Evolutionary conservation across 768 basidiomycete species (phyloP).

Genomic region (Hygrocybe punicea): DNA sequence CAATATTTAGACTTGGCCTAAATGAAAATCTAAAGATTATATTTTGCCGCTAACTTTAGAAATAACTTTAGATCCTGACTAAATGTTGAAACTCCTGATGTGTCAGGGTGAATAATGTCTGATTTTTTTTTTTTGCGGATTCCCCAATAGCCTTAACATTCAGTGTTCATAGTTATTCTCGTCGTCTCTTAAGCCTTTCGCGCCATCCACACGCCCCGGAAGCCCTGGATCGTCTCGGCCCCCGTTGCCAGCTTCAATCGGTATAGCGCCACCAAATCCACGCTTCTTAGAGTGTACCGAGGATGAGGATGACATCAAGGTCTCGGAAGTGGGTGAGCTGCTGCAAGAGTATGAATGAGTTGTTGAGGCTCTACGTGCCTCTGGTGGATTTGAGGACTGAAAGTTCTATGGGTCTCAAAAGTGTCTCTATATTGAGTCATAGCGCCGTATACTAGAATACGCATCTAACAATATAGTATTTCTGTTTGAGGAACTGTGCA

Average conservation of each 20-base stretch:
- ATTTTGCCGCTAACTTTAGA: too few species aligned
- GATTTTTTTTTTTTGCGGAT: neutral
- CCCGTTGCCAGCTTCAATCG: slow-evolving; percentile 37
- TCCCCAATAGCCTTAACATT: neutral
- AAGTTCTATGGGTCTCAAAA: too few species aligned
- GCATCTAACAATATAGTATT: too few species aligned
- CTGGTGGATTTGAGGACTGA: slow-evolving; percentile 54
- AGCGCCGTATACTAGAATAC: too few species aligned
- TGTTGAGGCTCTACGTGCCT: slow-evolving; percentile 60
- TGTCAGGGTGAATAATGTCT: slow-evolving; percentile 23
- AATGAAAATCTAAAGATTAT: too few species aligned
- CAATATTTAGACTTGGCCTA: too few species aligned
- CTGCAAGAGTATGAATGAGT: slow-evolving; percentile 78
- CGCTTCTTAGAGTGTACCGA: slow-evolving; percentile 72
- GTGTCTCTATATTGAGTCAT: too few species aligned
- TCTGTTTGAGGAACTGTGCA: too few species aligned
- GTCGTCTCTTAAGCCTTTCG: slow-evolving; percentile 36
- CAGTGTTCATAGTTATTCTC: slow-evolving; percentile 16
- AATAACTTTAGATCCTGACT: too few species aligned
- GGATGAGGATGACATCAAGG: slow-evolving; percentile 70
- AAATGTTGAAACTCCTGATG: too few species aligned
- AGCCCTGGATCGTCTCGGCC: slow-evolving; percentile 40
- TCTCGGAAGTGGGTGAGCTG: slow-evolving; percentile 79
- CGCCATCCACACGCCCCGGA: slow-evolving; percentile 32
- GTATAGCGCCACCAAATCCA: slow-evolving; percentile 58